These are phyloP conservation scores for Cudoniella acicularis DNA, from an alignment of 495 filamentous ascomycete genomes.

Conservation along the genomic window DNA sequence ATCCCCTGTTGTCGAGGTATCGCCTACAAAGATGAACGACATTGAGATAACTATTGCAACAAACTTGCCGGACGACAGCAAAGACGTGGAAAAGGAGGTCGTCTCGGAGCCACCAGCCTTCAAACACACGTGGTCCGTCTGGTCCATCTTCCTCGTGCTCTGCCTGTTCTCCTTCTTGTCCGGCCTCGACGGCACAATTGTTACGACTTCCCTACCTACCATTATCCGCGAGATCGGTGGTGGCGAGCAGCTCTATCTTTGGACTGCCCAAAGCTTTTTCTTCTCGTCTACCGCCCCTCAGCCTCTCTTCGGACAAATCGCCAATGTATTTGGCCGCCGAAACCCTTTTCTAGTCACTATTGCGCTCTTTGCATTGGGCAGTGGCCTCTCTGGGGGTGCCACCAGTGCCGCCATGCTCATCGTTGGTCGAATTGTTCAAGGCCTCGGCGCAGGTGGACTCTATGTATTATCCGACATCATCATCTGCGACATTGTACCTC, in stretches of 20 bases:
- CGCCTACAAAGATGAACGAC: no score
- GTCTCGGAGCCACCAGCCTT: neutral
- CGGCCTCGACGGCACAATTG: neutral
- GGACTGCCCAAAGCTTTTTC: no score
- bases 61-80: no score
- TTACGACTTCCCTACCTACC: neutral
- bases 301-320: conserved; percentile 45
- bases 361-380: conserved; percentile 53
- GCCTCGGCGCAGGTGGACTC: conserved; percentile 65
- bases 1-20: no score
- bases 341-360: conserved; percentile 43
- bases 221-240: neutral
- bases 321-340: conserved; percentile 48
- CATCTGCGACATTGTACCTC: conserved; percentile 59
- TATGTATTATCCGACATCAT: conserved; percentile 60
- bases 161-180: neutral
- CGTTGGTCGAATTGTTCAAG: conserved; percentile 62
- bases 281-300: conserved; percentile 48
- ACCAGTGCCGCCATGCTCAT: conserved; percentile 54
- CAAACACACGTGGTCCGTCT: neutral
- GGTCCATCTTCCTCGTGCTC: neutral
- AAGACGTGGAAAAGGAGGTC: no score
- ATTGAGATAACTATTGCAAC: no score
- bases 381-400: conserved; percentile 55
- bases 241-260: no score